Conservation (phyloP, 2,329 filamentous ascomycete genomes). For the Neonectria hederae region DNA sequence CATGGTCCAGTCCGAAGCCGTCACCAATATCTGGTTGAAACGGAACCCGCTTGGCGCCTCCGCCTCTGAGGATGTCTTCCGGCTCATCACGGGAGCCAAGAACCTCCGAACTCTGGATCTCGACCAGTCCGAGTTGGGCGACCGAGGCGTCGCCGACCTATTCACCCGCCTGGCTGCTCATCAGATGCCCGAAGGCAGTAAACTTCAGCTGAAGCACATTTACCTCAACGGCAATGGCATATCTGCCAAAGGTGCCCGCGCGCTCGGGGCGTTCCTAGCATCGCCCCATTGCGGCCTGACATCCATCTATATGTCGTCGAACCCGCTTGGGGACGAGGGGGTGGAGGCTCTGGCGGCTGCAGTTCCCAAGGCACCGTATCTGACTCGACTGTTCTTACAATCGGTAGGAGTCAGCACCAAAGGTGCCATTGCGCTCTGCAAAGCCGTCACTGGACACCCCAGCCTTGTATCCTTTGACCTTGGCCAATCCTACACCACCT, state of each 20-base stretch:
- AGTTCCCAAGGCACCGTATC: constrained; percentile 45
- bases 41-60: constrained; percentile 59
- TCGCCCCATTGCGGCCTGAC: constrained; percentile 47
- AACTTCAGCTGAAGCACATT: constrained; percentile 47
- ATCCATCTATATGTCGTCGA: constrained; percentile 51
- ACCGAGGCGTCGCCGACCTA: constrained; percentile 55
- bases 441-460: constrained; percentile 48
- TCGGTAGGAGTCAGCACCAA: constrained; percentile 55
- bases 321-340: constrained; percentile 50
- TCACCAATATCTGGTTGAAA: constrained; percentile 64
- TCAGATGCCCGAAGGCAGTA: constrained; percentile 39
- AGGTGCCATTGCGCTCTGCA: constrained; percentile 51
- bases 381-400: constrained; percentile 52
- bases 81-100: constrained; percentile 53
- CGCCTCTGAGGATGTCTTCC: constrained; percentile 52
- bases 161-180: constrained; percentile 51
- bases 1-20: constrained; percentile 53
- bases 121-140: constrained; percentile 62
- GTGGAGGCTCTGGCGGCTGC: constrained; percentile 43
- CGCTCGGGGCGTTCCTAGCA: constrained; percentile 47
- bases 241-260: constrained; percentile 41
- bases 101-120: constrained; percentile 61
- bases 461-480: constrained; percentile 53
- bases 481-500: constrained; percentile 57
- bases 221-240: constrained; percentile 52